Evolutionary conservation across 495 filamentous ascomycete genomes (phyloP).

Genomic region (Penicillium nucicola): DNA sequence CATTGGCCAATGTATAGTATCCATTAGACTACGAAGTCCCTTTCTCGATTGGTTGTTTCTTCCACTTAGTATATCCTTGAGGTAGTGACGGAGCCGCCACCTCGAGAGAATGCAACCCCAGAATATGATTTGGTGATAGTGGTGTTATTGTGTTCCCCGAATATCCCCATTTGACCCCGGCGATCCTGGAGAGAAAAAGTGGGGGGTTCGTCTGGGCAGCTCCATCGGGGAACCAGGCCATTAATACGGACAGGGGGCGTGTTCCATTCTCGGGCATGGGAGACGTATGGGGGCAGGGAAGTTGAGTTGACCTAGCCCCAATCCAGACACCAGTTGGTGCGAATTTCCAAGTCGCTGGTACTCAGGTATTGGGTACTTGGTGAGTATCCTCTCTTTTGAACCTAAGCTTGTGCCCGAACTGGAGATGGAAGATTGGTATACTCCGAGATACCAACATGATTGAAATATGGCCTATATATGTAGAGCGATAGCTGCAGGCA

Average conservation of each 20-base stretch:
- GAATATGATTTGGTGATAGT: constrained; percentile 6
- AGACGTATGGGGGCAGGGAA: not conserved
- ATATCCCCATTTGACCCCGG: not conserved
- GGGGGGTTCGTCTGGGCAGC: not conserved
- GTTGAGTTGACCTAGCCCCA: not conserved
- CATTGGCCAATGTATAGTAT: not conserved
- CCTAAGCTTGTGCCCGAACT: too few species aligned
- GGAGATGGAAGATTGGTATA: too few species aligned
- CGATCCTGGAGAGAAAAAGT: not conserved
- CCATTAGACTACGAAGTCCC: not conserved
- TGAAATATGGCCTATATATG: not conserved
- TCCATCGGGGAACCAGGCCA: not conserved
- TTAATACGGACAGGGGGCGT: not conserved
- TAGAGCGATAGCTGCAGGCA: not conserved
- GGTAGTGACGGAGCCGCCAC: not conserved
- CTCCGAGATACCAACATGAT: not conserved
- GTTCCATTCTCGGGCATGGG: not conserved
- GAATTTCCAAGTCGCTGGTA: not conserved
- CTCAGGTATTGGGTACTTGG: not conserved
- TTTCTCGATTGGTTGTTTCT: not conserved
- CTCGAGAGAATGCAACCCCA: constrained; percentile 14
- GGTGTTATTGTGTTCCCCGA: constrained; percentile 12
- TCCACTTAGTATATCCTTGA: not conserved
- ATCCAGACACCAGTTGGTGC: not conserved
- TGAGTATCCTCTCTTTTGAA: not conserved